Conservation (phyloP, 148 eudicot species). For the Chenopodium berlandieri region DNA sequence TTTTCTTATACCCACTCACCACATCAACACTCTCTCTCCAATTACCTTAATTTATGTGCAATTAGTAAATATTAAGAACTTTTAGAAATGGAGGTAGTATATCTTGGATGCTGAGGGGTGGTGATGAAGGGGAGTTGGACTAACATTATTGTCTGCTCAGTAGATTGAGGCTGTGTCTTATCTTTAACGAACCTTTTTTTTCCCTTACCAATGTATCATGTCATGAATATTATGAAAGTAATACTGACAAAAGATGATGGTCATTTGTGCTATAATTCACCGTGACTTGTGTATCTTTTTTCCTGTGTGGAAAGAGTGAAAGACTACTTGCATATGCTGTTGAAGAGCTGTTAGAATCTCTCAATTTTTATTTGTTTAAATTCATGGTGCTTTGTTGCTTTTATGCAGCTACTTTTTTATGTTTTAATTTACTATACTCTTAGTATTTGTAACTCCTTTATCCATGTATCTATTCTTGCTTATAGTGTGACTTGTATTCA, state of each 20-base stretch:
- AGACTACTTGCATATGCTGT: background rate
- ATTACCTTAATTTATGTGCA: too few species aligned
- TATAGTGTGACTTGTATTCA: conserved; percentile 24
- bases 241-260: background rate
- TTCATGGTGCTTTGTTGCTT: background rate
- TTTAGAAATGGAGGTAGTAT: too few species aligned
- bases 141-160: background rate
- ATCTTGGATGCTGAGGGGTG: background rate
- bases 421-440: background rate
- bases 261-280: background rate
- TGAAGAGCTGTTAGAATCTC: background rate
- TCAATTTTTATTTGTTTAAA: background rate
- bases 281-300: background rate
- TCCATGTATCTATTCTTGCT: background rate
- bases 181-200: background rate
- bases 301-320: background rate
- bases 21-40: too few species aligned
- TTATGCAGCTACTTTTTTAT: background rate
- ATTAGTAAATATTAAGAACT: too few species aligned
- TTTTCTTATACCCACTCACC: too few species aligned
- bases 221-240: background rate
- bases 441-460: background rate
- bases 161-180: background rate
- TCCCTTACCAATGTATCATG: background rate
- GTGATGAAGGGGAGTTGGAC: background rate